Evolutionary conservation across 2,329 filamentous ascomycete species (phyloP).

Genomic region (Monosporascus ibericus): DNA sequence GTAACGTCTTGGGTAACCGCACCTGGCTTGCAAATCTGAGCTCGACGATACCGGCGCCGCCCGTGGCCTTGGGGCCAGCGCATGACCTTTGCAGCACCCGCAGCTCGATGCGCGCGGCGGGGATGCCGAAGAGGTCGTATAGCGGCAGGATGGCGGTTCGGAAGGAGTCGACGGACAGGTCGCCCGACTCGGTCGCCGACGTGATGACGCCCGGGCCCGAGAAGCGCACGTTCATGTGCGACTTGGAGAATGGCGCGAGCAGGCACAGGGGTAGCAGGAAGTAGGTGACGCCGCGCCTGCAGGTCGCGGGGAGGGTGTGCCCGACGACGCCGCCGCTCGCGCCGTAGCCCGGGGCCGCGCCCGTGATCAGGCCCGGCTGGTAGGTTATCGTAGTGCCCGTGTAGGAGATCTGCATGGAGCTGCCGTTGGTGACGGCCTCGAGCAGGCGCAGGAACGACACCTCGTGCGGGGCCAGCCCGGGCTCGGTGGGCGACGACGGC

Average conservation of each 20-base stretch:
- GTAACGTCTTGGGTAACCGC: slow-evolving; percentile 86
- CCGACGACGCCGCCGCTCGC: slow-evolving; percentile 64
- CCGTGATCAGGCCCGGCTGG: slow-evolving; percentile 86
- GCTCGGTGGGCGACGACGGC: slow-evolving; percentile 74
- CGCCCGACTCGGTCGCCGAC: slow-evolving; percentile 72
- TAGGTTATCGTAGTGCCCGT: slow-evolving; percentile 92
- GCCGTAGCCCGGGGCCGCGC: slow-evolving; percentile 69
- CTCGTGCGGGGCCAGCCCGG: slow-evolving; percentile 86
- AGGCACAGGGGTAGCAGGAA: slow-evolving; percentile 86
- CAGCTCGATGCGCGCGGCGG: slow-evolving; percentile 72
- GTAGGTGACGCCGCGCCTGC: slow-evolving; percentile 79
- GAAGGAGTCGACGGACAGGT: slow-evolving; percentile 88
- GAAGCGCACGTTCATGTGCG: slow-evolving; percentile 84
- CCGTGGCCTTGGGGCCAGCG: slow-evolving; percentile 64
- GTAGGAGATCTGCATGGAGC: slow-evolving; percentile 90
- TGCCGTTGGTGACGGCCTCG: slow-evolving; percentile 92
- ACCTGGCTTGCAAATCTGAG: slow-evolving; percentile 91
- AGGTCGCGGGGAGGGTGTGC: slow-evolving; percentile 72
- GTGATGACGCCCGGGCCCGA: slow-evolving; percentile 91
- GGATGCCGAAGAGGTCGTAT: slow-evolving; percentile 85
- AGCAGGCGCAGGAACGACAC: slow-evolving; percentile 93
- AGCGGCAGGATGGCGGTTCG: slow-evolving; percentile 87
- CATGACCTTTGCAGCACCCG: slow-evolving; percentile 76
- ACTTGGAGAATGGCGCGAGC: slow-evolving; percentile 88
- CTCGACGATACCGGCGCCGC: slow-evolving; percentile 89